Base-by-base conservation (phyloP, 768 basidiomycete genomes). In the Leccinum pellstonianum region DNA sequence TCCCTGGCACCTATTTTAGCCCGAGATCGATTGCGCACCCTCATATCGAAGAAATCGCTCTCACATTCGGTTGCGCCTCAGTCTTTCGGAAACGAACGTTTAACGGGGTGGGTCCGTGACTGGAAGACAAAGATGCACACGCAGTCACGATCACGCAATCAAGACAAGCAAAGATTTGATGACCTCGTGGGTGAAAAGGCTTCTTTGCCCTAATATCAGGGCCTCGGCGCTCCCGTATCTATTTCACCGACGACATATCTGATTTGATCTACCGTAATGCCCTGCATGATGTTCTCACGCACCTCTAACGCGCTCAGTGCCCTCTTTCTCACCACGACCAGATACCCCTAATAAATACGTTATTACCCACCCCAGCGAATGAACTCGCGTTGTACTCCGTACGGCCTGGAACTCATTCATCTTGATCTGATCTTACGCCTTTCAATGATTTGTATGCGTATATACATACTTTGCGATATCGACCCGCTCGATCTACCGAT, bases 1-100 rank as follows among this genome's bases (percentile, higher is more conserved):
- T 93, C 93, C 48, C 82, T 96, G 11, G 87, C 94, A 14, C 95
- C 95, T 14, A 91, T 96, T 54, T 77, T 96, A 5, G 88, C 86
- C 21, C 84, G 90, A 27, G 85, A 87, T 56, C 78, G 80, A 58
- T 77, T 93, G 7, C 83, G 85, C 43, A 73, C 79, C 21, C 77
- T 91, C 72, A 79, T 91, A 50, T 73, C 78, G 23, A 67, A 68
- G 23, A 64, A 68, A 25, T 66, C 74, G 1, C 50, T 65, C 51
- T 62, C 70, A 2, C 52, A 60, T n/a, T 66, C 68, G 25, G 67
- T 65, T 56, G 54, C 58, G 48, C 51, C 59, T 55, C 66, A 57
- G 21, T 54, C 61, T n/a, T 62, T 54, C 55, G 66, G 54, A 41
- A 73, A 74, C 33, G 81, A 81, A 64, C 75, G 76, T 55, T 64